These are phyloP conservation scores for Pyrenophora seminiperda DNA, from an alignment of 2,329 filamentous ascomycete species.

Conservation along the genomic window DNA sequence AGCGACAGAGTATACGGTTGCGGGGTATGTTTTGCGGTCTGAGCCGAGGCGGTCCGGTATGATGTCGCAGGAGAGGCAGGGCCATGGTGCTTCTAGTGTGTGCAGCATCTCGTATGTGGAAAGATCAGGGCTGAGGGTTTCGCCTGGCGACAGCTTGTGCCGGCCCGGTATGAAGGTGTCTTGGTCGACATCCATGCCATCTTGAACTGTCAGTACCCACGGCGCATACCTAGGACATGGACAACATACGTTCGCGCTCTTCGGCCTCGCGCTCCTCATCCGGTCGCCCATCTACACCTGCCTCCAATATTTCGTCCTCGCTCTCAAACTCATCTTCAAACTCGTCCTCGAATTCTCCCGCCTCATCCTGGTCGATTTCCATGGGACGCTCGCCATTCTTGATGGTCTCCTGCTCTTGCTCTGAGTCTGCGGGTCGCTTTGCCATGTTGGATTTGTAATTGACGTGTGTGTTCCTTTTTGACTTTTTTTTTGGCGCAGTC, in stretches of 20 bases:
- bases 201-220: slow-evolving; percentile 42
- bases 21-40: slow-evolving; percentile 88
- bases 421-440: slow-evolving; percentile 63
- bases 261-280: slow-evolving; percentile 92
- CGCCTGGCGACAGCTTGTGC: slow-evolving; percentile 86
- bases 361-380: slow-evolving; percentile 53
- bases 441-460: slow-evolving; percentile 54
- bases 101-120: slow-evolving; percentile 99
- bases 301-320: slow-evolving; percentile 90
- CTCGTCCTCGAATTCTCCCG: slow-evolving; percentile 87
- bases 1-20: slow-evolving; percentile 91
- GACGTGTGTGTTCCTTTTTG: background rate
- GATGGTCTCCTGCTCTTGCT: slow-evolving; percentile 58
- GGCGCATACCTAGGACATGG: slow-evolving; percentile 19
- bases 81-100: slow-evolving; percentile 91
- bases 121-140: slow-evolving; percentile 87
- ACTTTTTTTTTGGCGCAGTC: slow-evolving; percentile 3
- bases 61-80: slow-evolving; percentile 94
- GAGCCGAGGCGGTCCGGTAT: slow-evolving; percentile 84
- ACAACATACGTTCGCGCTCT: slow-evolving; percentile 68
- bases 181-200: slow-evolving; percentile 91
- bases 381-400: slow-evolving; percentile 67
- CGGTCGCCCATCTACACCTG: slow-evolving; percentile 88
- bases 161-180: slow-evolving; percentile 95
- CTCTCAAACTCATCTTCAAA: slow-evolving; percentile 92